These are phyloP conservation scores for Hamigera avellanea DNA, from an alignment of 495 filamentous ascomycete species.

Conservation along the genomic window DNA sequence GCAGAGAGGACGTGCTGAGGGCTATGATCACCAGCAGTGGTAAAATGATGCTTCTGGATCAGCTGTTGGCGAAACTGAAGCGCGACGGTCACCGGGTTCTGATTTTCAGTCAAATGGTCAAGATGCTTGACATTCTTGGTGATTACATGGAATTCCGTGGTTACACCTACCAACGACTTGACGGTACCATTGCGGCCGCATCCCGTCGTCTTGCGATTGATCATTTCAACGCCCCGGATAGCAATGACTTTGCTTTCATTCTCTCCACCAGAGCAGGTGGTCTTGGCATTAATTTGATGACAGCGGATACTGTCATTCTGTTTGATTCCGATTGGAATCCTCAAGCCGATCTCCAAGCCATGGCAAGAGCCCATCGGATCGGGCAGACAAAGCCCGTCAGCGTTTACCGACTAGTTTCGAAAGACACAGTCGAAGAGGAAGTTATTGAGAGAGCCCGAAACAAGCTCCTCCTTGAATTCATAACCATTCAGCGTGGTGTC, in stretches of 20 bases:
- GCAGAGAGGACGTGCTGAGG: conserved; percentile 79
- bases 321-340: conserved; percentile 99
- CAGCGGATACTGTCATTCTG: conserved; percentile 92
- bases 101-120: conserved; percentile 99
- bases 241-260: conserved; percentile 91
- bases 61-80: conserved; percentile 80
- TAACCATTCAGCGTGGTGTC: conserved; percentile 92
- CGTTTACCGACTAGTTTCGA: conserved; percentile 89
- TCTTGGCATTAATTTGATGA: conserved; percentile 97
- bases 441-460: conserved; percentile 91
- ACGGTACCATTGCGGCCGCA: conserved; percentile 83
- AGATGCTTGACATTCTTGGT: conserved; percentile 90
- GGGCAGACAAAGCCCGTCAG: conserved; percentile 92
- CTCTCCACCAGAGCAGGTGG: conserved; percentile 92
- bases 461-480: conserved; percentile 96
- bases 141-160: conserved; percentile 86
- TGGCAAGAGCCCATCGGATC: conserved; percentile 96
- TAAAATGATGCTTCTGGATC: conserved; percentile 98
- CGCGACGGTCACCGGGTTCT: conserved; percentile 87
- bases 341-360: conserved; percentile 94
- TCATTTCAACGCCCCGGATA: conserved; percentile 91
- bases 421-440: conserved; percentile 97
- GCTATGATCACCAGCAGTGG: conserved; percentile 90
- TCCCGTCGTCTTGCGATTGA: conserved; percentile 86
- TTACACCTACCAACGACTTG: conserved; percentile 84